A percentile compares a stretch with the other conserved stretches of the same genome.
Conservation (phyloP, 306 rosid species). For the Potentilla sterilis region DNA sequence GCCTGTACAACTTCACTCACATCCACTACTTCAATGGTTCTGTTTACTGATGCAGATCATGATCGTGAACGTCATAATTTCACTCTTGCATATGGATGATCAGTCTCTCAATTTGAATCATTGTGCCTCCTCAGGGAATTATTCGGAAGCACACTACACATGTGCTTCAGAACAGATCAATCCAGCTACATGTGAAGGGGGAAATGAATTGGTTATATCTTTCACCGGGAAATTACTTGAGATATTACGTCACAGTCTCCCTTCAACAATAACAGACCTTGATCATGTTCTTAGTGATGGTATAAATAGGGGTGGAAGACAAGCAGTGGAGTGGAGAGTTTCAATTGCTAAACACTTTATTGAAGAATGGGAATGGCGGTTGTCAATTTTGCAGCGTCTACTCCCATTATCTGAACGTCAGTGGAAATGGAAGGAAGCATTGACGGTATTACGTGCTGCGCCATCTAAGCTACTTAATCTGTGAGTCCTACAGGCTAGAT, state of each 20-base stretch:
- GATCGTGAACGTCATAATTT: slow-evolving; percentile 75
- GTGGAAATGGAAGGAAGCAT: slow-evolving; percentile 98
- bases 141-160: slow-evolving; percentile 37
- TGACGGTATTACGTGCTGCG: slow-evolving; percentile 89
- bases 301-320: slow-evolving; percentile 53
- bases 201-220: slow-evolving; percentile 77
- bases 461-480: slow-evolving; percentile 94
- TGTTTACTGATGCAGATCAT: slow-evolving; percentile 56
- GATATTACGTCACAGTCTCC: slow-evolving; percentile 56
- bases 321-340: slow-evolving; percentile 91
- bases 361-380: slow-evolving; percentile 99
- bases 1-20: neutral
- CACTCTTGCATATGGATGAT: slow-evolving; percentile 86
- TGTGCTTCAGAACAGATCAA: slow-evolving; percentile 44
- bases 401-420: slow-evolving; percentile 88
- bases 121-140: slow-evolving; percentile 51
- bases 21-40: slow-evolving; percentile 8
- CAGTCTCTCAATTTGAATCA: slow-evolving; percentile 62
- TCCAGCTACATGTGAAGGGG: slow-evolving; percentile 53
- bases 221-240: slow-evolving; percentile 72
- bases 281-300: slow-evolving; percentile 53
- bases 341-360: slow-evolving; percentile 69
- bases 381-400: slow-evolving; percentile 94
- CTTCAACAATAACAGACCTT: slow-evolving; percentile 56
- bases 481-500: slow-evolving; percentile 49